phyloP scores from a whole-genome alignment of 2,329 filamentous ascomycete genomes.

The Dactylonectria estremocensis region DNA sequence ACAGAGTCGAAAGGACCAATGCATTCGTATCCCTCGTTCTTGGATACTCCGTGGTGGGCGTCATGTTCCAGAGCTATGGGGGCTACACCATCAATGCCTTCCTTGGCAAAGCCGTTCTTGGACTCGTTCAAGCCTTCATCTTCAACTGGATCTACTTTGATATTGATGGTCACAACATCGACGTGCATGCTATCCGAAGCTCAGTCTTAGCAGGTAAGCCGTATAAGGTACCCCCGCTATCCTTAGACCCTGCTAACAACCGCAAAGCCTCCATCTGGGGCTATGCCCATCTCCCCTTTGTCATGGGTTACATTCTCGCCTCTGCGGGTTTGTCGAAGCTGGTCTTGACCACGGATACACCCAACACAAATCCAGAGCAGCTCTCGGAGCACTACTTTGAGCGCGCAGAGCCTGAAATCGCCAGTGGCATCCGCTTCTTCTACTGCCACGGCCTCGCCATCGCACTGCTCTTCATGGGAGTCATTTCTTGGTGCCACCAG shows the following conservation, averaged over 20 bases:
- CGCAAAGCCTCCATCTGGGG: conserved; percentile 66
- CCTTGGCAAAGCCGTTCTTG: conserved; percentile 74
- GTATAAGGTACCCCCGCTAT: neutral
- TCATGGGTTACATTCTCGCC: conserved; percentile 74
- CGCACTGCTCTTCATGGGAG: conserved; percentile 67
- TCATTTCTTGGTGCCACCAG: conserved; percentile 69
- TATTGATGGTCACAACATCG: conserved; percentile 70
- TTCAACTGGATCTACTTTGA: conserved; percentile 78
- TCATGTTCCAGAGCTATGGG: conserved; percentile 70
- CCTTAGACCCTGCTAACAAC: conserved; percentile 19
- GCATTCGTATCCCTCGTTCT: conserved; percentile 77
- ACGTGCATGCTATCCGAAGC: conserved; percentile 73
- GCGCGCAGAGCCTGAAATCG: conserved; percentile 66
- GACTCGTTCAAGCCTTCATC: conserved; percentile 70
- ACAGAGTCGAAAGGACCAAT: conserved; percentile 74
- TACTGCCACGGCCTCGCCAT: conserved; percentile 75
- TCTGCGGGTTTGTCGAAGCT: conserved; percentile 71
- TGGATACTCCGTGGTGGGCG: conserved; percentile 74
- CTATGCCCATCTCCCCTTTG: conserved; percentile 72
- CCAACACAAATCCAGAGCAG: conserved; percentile 61
- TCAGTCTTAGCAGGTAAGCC: conserved; percentile 59
- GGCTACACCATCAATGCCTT: conserved; percentile 67
- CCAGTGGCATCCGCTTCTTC: conserved; percentile 70
- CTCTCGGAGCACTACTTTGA: conserved; percentile 66
- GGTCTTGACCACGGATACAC: conserved; percentile 70